These are phyloP conservation scores for Penicillium roqueforti DNA, from an alignment of 495 filamentous ascomycete species.

Conservation along the genomic window DNA sequence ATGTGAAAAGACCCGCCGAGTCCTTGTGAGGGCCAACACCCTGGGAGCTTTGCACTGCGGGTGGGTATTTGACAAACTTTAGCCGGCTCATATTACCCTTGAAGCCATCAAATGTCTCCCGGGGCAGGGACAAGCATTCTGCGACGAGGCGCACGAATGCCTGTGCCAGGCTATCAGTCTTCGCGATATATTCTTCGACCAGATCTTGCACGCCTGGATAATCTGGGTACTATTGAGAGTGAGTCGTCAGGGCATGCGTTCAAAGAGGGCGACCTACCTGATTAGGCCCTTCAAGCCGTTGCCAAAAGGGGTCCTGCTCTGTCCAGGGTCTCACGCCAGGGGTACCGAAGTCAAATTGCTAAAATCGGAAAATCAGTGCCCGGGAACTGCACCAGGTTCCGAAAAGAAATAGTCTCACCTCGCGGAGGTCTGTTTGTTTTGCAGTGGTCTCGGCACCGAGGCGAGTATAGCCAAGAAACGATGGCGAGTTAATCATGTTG, in stretches of 20 bases:
- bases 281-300: conserved; percentile 39
- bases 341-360: conserved; percentile 47
- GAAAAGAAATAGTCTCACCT: conserved; percentile 20
- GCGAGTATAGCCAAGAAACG: conserved; percentile 48
- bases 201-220: conserved; percentile 61
- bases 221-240: conserved; percentile 42
- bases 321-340: conserved; percentile 32
- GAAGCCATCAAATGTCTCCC: conserved; percentile 73
- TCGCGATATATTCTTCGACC: conserved; percentile 74
- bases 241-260: not conserved
- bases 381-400: not conserved
- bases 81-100: conserved; percentile 85
- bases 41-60: conserved; percentile 56
- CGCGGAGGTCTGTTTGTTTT: conserved; percentile 37
- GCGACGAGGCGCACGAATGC: conserved; percentile 77
- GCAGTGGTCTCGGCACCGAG: conserved; percentile 49
- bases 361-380: not conserved
- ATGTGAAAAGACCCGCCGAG: conserved; percentile 59
- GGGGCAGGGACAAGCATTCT: conserved; percentile 71
- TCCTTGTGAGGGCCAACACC: conserved; percentile 94
- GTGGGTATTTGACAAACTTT: conserved; percentile 90
- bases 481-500: conserved; percentile 81
- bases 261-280: conserved; percentile 21
- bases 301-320: conserved; percentile 75
- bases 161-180: conserved; percentile 65